These are phyloP conservation scores for Sonneratia caseolaris DNA, from an alignment of 345 rosid species.

Conservation along the genomic window DNA sequence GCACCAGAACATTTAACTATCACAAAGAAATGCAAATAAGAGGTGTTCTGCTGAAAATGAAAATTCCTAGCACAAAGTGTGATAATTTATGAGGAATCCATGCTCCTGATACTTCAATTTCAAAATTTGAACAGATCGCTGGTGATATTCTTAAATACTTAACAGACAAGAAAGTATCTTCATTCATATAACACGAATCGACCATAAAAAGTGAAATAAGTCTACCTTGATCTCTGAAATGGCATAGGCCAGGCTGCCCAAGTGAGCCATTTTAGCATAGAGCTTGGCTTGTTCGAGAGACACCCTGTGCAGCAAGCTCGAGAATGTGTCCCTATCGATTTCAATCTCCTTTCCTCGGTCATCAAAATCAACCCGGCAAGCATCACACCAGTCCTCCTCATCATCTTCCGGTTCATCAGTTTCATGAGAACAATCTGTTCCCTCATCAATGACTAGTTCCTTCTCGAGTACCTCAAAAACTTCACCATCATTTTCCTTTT, in stretches of 20 bases:
- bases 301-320: constrained; percentile 52
- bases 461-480: constrained; percentile 4
- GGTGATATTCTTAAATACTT: no score
- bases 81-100: no score
- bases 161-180: neutral
- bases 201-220: neutral
- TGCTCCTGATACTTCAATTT: neutral
- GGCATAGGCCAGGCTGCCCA: constrained; percentile 72
- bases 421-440: neutral
- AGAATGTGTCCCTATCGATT: constrained; percentile 62
- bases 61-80: no score
- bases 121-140: neutral
- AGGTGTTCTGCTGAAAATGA: no score
- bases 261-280: constrained; percentile 64
- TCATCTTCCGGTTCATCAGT: constrained; percentile 7
- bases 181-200: neutral
- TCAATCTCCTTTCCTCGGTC: constrained; percentile 17
- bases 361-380: constrained; percentile 32
- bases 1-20: no score
- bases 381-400: constrained; percentile 40
- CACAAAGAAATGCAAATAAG: no score
- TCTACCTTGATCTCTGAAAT: constrained; percentile 65
- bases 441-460: neutral
- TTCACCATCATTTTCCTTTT: constrained; percentile 17
- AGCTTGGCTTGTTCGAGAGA: constrained; percentile 57